Evolutionary conservation across 75 land plant species (phyloP).

Genomic region (Selaginella moellendorffii): DNA sequence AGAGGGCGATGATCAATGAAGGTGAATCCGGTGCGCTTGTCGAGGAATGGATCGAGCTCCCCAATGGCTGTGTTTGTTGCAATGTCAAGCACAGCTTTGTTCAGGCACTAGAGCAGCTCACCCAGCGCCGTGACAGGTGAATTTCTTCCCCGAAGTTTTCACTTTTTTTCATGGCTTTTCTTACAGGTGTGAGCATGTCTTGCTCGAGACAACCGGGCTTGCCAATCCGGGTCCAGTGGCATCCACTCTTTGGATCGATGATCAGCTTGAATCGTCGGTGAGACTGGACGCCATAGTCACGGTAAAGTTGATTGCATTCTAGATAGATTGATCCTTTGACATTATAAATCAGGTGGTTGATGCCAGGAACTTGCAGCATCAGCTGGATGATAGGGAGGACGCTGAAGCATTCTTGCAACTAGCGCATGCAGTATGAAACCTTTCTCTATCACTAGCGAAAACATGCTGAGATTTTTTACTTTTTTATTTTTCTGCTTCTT

Average conservation of each 20-base stretch:
- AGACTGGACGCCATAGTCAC: slow-evolving; percentile 1
- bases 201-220: slow-evolving; percentile 5
- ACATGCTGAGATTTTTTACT: not conserved
- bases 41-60: slow-evolving; percentile 7
- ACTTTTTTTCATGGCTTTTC: too few species aligned
- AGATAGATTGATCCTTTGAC: not conserved
- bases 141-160: too few species aligned
- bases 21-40: not conserved
- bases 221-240: slow-evolving; percentile 8
- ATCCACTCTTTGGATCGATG: slow-evolving; percentile 8
- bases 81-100: not conserved
- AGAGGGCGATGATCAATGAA: slow-evolving; percentile 4
- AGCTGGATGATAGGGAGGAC: not conserved
- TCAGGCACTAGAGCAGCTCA: not conserved
- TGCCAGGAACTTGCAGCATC: not conserved
- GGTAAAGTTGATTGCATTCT: not conserved
- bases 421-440: not conserved
- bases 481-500: too few species aligned
- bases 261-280: slow-evolving; percentile 7
- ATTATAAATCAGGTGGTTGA: not conserved
- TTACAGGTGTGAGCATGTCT: slow-evolving; percentile 3
- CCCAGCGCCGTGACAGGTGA: not conserved
- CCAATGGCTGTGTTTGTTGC: slow-evolving; percentile 6
- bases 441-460: not conserved
- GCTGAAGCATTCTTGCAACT: slow-evolving; percentile 1